phyloP scores from a whole-genome alignment of 768 basidiomycete species.

The Crucibulum laeve region DNA sequence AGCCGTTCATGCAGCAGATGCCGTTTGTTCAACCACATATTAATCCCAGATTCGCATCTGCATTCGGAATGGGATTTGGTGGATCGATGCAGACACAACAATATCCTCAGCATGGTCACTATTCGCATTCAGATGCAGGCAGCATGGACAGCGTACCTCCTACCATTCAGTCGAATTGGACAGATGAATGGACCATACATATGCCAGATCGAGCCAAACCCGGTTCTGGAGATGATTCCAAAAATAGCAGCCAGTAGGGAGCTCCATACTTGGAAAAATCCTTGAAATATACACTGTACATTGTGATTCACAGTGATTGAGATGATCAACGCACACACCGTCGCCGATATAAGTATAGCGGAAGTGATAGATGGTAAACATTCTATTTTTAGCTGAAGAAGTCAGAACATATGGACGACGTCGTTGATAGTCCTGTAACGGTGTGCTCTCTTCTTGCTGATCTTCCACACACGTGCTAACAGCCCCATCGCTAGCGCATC shows the following conservation, averaged over 20 bases:
- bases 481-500: no score
- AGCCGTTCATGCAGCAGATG: constrained; percentile 13
- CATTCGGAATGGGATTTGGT: constrained; percentile 42
- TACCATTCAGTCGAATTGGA: constrained; percentile 17
- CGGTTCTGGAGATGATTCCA: constrained; percentile 14
- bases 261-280: no score
- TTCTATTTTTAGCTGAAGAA: no score
- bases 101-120: constrained; percentile 10
- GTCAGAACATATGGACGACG: no score
- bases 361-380: no score
- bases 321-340: no score
- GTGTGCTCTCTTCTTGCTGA: no score
- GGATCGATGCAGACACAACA: constrained; percentile 15
- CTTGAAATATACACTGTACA: no score
- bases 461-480: no score
- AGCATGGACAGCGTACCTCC: neutral
- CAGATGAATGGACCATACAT: constrained; percentile 34
- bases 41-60: constrained; percentile 73
- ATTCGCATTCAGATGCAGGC: constrained; percentile 4
- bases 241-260: constrained; percentile 8
- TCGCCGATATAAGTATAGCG: no score
- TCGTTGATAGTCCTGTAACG: no score
- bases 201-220: constrained; percentile 14
- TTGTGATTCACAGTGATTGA: no score
- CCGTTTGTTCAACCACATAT: constrained; percentile 73